Base-by-base conservation (phyloP, 176 grass and related monocot species). In the Cocos nucifera region DNA sequence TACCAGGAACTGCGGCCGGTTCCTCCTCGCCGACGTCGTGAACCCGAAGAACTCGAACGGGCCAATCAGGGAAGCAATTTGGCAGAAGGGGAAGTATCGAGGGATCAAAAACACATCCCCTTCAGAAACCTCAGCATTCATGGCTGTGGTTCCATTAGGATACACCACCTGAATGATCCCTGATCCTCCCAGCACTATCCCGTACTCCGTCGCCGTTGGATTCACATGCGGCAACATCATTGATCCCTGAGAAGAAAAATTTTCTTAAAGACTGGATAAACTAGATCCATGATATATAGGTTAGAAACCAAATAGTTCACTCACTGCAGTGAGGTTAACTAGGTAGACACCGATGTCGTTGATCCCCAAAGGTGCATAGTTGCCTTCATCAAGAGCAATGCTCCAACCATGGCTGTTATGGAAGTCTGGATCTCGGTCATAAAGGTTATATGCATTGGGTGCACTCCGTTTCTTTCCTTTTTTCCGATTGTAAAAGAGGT, bases 21-120 rank as follows among this genome's bases (percentile, higher is more conserved):
- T 97, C 8, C 63, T 65, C 27, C 67, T 65, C 26, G 93, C 87
- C 64, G 84, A 97, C 29, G 87, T 92, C n/a, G 79, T 88, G 76
- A 92, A 97, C 26, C 87, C 87, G 67, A 97, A 97, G 81, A 97
- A 97, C 76, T 71, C 84, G 19, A 97, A 72, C 18, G 93, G 76
- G 0, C 93, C 81, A 50, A 25, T 61, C 1, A 54, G 81, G 17
- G 87, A 78, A 21, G 93, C 87, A 49, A 97, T 75, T 65, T 97
- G 93, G 27, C 79, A 88, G 76, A 97, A 97, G 0, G 84, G 84
- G 78, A 88, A 88, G 75, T 76, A 88, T 54, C 81, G 93, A 23
- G 93, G 93, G 65, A 97, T 86, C 72, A 73, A 85, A 66, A 97
- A 97, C 63, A 86, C 87, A 54, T 92, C 87, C 48, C 87, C 84